Percentiles rank a stretch among this genome's conserved stretches.
Conservation (phyloP, 1,139 yeast genomes). For the Hanseniaspora gamundiae region DNA sequence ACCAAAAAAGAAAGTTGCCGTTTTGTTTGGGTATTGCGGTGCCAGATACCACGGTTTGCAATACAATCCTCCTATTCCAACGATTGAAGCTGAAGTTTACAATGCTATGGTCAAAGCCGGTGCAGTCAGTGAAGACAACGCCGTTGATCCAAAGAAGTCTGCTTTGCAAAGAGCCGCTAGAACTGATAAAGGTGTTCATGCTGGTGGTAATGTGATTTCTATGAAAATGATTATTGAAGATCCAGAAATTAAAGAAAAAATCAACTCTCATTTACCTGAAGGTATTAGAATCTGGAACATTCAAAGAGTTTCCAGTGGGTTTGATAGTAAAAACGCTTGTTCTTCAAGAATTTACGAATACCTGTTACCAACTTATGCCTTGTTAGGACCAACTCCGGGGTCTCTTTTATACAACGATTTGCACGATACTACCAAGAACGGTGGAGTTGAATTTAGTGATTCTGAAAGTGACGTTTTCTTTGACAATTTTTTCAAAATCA, state of each 20-base stretch:
- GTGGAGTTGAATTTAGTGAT: conserved; percentile 42
- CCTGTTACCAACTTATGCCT: conserved; percentile 78
- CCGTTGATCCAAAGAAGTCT: conserved; percentile 79
- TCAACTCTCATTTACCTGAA: conserved; percentile 66
- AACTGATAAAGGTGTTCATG: conserved; percentile 98
- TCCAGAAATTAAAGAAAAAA: conserved; percentile 56
- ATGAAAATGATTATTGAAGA: conserved; percentile 84
- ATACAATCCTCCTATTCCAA: conserved; percentile 75
- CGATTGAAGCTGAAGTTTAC: conserved; percentile 87
- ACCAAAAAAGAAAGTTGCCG: conserved; percentile 61
- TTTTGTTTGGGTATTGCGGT: conserved; percentile 93
- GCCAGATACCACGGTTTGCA: conserved; percentile 99
- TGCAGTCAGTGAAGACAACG: conserved; percentile 79
- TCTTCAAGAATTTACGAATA: conserved; percentile 91
- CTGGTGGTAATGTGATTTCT: conserved; percentile 87
- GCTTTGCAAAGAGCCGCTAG: conserved; percentile 95
- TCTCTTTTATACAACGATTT: conserved; percentile 52
- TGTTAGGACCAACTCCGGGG: conserved; percentile 79
- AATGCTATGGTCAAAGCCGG: conserved; percentile 80
- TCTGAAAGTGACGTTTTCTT: conserved; percentile 66
- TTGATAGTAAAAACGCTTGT: conserved; percentile 93
- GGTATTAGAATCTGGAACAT: conserved; percentile 91
- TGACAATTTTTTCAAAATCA: conserved; percentile 38
- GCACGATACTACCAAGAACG: conserved; percentile 41
- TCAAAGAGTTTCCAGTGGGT: conserved; percentile 77